Evolutionary conservation across 1,284 basidiomycete genomes (phyloP), one percentile per base, ranked within the genome.

Genomic region (Ustilago hordei): DNA sequence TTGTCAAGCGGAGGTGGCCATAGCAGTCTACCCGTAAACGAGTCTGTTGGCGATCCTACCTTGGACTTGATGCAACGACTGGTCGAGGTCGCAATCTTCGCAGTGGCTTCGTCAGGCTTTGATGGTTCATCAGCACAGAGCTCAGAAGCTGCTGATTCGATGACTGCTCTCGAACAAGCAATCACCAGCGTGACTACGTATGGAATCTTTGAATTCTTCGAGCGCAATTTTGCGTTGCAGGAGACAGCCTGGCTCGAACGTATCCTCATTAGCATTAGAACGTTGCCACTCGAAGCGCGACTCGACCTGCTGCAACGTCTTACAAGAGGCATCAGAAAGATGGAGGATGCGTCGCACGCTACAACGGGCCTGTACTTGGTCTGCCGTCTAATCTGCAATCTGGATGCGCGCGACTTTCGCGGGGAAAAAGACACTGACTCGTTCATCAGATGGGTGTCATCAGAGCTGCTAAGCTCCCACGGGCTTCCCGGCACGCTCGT

Each of bases 51-150:
- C 3, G n/a, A 23, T 5, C 7, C 50, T 2, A n/a, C 47, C 2
- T 43, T 39, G 4, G 35, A 15, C 7, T 4, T 53, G 28, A 45
- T 52, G n/a, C 55, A 60, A 38, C 63, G 69, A 48, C 64, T 71
- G 1, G 28, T 71, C 28, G 69, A 71, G 32, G 63, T 66, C 1
- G 55, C 55, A 4, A 8, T 59, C 19, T 71, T 71, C 17, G 48
- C 69, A 2, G 57, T 45, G 8, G 28, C 55, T 17, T 47, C n/a
- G 1, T 50, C 55, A 12, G 41, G 39, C 8, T 8, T 13, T 3
- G 41, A 45, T 8, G 28, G 12, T 7, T 5, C n/a, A 11, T 28
- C n/a, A 32, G 9, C 48, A 4, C 9, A 32, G 31, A 12, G 15
- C 48, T 8, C n/a, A 50, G 48, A 50, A 8, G 35, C 60, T 19